Evolutionary conservation across 2,329 filamentous ascomycete genomes (phyloP).

Genomic region (Cercospora canescens): DNA sequence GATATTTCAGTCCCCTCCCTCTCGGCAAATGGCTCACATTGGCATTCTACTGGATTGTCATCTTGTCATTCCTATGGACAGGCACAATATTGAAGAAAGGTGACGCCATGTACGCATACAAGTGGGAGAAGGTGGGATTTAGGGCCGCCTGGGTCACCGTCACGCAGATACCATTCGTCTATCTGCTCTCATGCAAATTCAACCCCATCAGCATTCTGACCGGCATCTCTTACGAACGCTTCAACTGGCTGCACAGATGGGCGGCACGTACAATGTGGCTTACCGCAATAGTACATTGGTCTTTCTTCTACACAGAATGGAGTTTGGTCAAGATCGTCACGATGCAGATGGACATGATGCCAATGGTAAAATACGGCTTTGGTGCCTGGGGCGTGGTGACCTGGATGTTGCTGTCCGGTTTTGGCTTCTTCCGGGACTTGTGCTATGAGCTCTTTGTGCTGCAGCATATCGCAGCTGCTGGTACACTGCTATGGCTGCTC

Average conservation of each 20-base stretch:
- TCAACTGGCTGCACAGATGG: constrained; percentile 58
- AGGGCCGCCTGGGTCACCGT: constrained; percentile 68
- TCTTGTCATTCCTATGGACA: constrained; percentile 34
- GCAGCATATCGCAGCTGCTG: constrained; percentile 55
- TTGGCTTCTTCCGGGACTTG: constrained; percentile 50
- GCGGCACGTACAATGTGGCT: constrained; percentile 53
- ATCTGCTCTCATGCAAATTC: constrained; percentile 51
- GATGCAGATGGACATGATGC: constrained; percentile 50
- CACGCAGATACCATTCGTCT: constrained; percentile 65
- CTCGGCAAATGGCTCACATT: constrained; percentile 32
- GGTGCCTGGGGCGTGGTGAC: constrained; percentile 53
- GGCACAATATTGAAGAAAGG: constrained; percentile 29
- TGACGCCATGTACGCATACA: constrained; percentile 33
- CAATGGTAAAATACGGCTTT: constrained; percentile 53
- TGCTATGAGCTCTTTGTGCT: constrained; percentile 58
- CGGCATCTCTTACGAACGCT: constrained; percentile 50
- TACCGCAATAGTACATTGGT: constrained; percentile 55
- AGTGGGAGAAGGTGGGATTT: constrained; percentile 62
- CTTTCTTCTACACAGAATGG: constrained; percentile 57
- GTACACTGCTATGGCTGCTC: constrained; percentile 50
- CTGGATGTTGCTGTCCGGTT: constrained; percentile 54
- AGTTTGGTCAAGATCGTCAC: constrained; percentile 52
- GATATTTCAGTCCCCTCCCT: constrained; percentile 36
- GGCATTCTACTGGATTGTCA: constrained; percentile 33
- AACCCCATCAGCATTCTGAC: constrained; percentile 48